Evolutionary conservation across 345 rosid genomes (phyloP).

Genomic region (sweet orange (Citrus sinensis)): DVS_A1.0 CM039169.1:8915501-8916000

Average conservation of each 20-base stretch:
- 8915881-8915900: not conserved
- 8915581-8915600: not conserved
- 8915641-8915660: conserved; percentile 7
- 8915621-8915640: not conserved
- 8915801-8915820: not conserved
- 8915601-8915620: not conserved
- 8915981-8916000: not conserved
- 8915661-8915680: not conserved
- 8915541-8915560: not conserved
- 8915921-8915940: not conserved
- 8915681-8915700: not conserved
- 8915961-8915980: not conserved
- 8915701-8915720: conserved; percentile 76
- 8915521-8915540: not conserved
- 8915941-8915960: not conserved
- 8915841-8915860: not conserved
- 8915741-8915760: conserved; percentile 98
- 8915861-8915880: not conserved
- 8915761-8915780: conserved; percentile 92
- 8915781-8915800: conserved; percentile 11
- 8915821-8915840: not conserved
- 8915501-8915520: conserved; percentile 6
- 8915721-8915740: conserved; percentile 90
- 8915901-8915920: not conserved
- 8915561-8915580: not conserved